Conservation (phyloP, 306 rosid species). For the Sesbania bispinosa region DNA sequence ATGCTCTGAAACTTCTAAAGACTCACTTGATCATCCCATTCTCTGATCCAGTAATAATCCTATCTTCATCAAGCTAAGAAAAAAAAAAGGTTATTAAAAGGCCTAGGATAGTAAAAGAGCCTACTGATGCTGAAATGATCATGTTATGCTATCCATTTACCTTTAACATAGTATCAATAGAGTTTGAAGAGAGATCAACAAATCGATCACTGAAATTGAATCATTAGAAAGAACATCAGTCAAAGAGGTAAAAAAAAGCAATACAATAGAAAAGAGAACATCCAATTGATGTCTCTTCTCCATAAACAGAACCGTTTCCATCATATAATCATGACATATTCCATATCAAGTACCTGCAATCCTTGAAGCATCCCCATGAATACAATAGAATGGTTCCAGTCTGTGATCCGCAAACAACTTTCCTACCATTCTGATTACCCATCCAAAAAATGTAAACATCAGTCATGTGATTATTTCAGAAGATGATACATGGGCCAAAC, state of each 20-base stretch:
- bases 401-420: constrained; percentile 87
- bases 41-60: constrained; percentile 85
- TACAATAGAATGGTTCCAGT: constrained; percentile 66
- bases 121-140: not conserved
- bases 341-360: constrained; percentile 63
- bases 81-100: not conserved
- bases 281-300: not conserved
- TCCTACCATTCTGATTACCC: constrained; percentile 75
- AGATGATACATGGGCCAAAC: not conserved
- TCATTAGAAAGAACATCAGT: constrained; percentile 29
- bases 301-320: not conserved
- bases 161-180: constrained; percentile 80
- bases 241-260: constrained; percentile 5
- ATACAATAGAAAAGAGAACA: not conserved
- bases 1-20: constrained; percentile 19
- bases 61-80: constrained; percentile 88
- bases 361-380: constrained; percentile 92
- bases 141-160: constrained; percentile 37
- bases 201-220: constrained; percentile 72
- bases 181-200: constrained; percentile 67
- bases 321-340: not conserved
- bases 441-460: not conserved
- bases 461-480: not conserved
- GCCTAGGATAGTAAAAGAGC: not conserved
- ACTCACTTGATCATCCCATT: constrained; percentile 91